phyloP scores from a whole-genome alignment of 305 asterid species.

The Solanum hybrid region DNA sequence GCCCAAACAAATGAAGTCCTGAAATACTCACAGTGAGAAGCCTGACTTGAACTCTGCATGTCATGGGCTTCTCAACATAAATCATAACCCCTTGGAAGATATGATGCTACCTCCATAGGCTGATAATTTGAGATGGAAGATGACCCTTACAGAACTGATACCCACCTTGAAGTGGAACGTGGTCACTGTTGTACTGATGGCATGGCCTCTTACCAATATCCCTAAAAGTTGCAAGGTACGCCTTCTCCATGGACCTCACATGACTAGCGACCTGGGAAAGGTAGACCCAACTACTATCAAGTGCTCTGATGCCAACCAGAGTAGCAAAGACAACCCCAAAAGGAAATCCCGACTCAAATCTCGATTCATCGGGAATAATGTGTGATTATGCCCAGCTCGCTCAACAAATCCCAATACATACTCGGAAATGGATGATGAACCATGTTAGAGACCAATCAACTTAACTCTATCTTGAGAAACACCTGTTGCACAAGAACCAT shows the following conservation, averaged over 20 bases:
- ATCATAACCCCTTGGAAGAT: not conserved
- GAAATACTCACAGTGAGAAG: not conserved
- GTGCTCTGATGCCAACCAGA: not conserved
- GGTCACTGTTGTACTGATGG: not conserved
- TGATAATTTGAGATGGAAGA: not conserved
- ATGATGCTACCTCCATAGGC: not conserved
- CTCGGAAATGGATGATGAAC: not conserved
- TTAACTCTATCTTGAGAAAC: not conserved
- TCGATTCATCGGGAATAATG: not conserved
- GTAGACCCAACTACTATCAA: not conserved
- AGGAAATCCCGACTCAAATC: not conserved
- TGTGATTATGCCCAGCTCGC: not conserved
- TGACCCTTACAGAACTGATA: not conserved
- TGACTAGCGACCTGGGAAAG: not conserved
- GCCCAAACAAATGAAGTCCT: not conserved
- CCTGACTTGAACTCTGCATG: not conserved
- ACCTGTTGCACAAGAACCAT: not conserved
- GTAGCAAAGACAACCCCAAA: no score
- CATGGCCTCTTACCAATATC: not conserved
- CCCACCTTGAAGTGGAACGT: not conserved
- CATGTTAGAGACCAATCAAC: not conserved
- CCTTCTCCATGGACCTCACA: not conserved
- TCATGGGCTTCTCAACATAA: not conserved
- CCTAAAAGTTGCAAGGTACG: not conserved
- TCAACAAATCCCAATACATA: not conserved